These are phyloP conservation scores for Mariannaea sp. DNA, from an alignment of 2,329 filamentous ascomycete genomes.

Conservation along the genomic window DNA sequence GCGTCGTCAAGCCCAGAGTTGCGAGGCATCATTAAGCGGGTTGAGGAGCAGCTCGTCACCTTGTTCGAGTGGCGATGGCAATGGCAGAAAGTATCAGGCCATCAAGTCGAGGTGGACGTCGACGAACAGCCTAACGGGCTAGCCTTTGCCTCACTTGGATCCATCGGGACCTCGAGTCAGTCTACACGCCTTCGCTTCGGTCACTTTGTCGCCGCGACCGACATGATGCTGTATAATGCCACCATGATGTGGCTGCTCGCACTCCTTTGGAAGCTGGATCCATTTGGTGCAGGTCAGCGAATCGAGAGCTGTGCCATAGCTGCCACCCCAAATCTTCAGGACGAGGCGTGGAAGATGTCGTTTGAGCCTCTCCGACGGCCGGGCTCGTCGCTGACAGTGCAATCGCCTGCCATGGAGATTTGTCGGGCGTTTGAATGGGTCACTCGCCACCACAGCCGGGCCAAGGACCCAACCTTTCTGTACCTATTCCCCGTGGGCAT, in stretches of 20 bases:
- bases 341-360: not conserved
- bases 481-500: constrained; percentile 23
- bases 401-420: constrained; percentile 20
- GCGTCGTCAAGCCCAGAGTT: not conserved
- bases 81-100: constrained; percentile 8
- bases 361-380: constrained; percentile 16
- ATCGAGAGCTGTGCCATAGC: constrained; percentile 16
- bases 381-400: constrained; percentile 8
- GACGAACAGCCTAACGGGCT: constrained; percentile 5
- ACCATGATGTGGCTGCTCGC: constrained; percentile 28
- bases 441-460: constrained; percentile 12
- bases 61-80: constrained; percentile 18
- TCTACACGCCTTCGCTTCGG: constrained; percentile 7
- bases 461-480: constrained; percentile 14
- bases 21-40: not conserved
- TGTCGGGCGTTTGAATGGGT: constrained; percentile 22
- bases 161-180: not conserved
- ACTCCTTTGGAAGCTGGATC: constrained; percentile 27
- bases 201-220: constrained; percentile 10
- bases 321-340: not conserved
- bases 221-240: constrained; percentile 28
- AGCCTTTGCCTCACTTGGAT: not conserved
- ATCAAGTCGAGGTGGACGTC: constrained; percentile 8
- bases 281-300: constrained; percentile 8
- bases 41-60: not conserved